Evolutionary conservation across 148 eudicot species (phyloP).

Genomic region (Polygonum maritimum): DNA sequence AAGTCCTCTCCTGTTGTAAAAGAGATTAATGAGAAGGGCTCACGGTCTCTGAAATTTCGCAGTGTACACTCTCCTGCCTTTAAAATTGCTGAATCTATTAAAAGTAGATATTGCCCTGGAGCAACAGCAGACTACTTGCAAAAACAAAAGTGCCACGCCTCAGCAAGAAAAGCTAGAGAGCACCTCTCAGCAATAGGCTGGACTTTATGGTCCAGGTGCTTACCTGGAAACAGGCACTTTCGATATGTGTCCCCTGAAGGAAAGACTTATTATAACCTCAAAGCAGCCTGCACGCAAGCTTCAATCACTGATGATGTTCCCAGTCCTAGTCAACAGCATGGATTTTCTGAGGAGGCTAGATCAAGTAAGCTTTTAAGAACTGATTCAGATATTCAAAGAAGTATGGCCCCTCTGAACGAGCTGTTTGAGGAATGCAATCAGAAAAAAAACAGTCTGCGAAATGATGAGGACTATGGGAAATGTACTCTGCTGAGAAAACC

Average conservation of each 20-base stretch:
- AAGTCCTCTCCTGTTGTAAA: conserved; percentile 11
- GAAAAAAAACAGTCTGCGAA: neutral
- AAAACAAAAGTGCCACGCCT: neutral
- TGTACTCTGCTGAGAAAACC: conserved; percentile 3
- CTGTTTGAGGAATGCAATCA: conserved; percentile 8
- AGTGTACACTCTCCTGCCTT: conserved; percentile 6
- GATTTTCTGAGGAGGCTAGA: conserved; percentile 5
- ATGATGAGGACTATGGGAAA: neutral
- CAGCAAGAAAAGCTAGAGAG: conserved; percentile 32
- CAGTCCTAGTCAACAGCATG: conserved; percentile 14
- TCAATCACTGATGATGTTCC: conserved; percentile 4
- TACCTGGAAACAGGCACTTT: conserved; percentile 16
- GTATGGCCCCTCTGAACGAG: conserved; percentile 7
- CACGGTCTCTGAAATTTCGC: conserved; percentile 11
- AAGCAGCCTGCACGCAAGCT: conserved; percentile 36
- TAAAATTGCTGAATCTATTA: conserved; percentile 6
- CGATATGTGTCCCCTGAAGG: conserved; percentile 43
- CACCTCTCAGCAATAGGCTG: conserved; percentile 68
- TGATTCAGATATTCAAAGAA: conserved; percentile 13
- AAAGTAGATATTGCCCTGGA: conserved; percentile 45
- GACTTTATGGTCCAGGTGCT: conserved; percentile 23
- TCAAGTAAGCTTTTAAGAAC: conserved; percentile 9
- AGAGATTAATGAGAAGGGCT: conserved; percentile 7
- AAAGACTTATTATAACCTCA: conserved; percentile 32
- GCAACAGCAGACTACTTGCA: conserved; percentile 33